These are phyloP conservation scores for Ascochyta koolunga DNA, from an alignment of 2,329 filamentous ascomycete genomes.

Conservation along the genomic window DNA sequence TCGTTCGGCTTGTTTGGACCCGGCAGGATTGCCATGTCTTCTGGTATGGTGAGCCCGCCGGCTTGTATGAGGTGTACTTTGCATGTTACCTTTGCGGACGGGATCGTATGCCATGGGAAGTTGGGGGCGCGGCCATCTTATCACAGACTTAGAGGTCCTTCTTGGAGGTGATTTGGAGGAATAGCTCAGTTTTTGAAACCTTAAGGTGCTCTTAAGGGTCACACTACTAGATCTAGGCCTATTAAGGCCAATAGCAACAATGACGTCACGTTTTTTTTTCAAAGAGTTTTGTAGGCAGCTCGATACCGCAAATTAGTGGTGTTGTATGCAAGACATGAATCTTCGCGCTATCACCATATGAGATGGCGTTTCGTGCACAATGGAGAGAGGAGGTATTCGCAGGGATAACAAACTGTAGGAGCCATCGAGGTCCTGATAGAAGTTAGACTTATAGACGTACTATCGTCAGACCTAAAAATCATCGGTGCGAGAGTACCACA, in stretches of 20 bases:
- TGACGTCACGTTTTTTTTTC: not conserved
- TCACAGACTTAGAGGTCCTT: not conserved
- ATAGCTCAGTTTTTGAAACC: not conserved
- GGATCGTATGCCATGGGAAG: constrained; percentile 37
- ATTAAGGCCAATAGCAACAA: not conserved
- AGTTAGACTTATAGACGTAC: too few relatives aligned
- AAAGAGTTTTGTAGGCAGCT: too few relatives aligned
- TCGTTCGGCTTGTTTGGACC: constrained; percentile 51
- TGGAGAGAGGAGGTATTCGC: too few relatives aligned
- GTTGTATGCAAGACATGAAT: too few relatives aligned
- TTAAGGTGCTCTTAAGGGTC: not conserved
- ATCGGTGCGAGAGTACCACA: too few relatives aligned
- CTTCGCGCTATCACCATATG: too few relatives aligned
- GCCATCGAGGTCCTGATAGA: too few relatives aligned
- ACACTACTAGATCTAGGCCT: not conserved
- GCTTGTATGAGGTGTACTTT: constrained; percentile 45
- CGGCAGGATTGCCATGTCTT: constrained; percentile 54
- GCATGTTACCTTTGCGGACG: constrained; percentile 30
- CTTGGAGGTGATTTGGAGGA: not conserved
- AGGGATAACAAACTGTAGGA: too few relatives aligned
- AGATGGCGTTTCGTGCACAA: too few relatives aligned
- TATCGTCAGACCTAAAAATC: too few relatives aligned
- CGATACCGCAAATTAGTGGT: not conserved
- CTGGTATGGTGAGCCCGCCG: constrained; percentile 53
- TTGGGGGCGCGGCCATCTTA: constrained; percentile 4